Evolutionary conservation across 768 basidiomycete genomes (phyloP), one percentile per base, ranked within the genome.

Genomic region (Lactarius sanguifluus): DNA sequence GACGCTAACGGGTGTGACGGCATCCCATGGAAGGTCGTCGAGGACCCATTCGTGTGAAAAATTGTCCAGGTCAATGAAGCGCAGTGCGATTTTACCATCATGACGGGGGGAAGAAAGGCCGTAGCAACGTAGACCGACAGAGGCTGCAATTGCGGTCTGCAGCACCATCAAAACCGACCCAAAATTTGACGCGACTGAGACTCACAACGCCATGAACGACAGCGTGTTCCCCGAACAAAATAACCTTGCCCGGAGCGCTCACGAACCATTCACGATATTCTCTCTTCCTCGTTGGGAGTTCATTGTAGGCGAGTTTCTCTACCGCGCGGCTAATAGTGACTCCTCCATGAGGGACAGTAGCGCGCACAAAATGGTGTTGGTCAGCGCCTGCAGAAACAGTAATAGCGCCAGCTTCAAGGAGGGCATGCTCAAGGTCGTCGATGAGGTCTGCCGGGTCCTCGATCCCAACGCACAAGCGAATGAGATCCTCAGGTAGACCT

Each of bases 151-250:
- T 12, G 96, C 96, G 68, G 96, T 96, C 89, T 94, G 73, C 65
- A 45, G 13, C 1, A 67, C 60, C 61, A 38, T 65, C 56, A 69
- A 61, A 34, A 20, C 69, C 28, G 55, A 54, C 41, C 34, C 20
- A 13, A 66, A 30, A 40, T 41, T 40, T 57, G 57, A 30, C 34
- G 67, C 9, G 71, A 69, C 64, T 18, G 69, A 40, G 36, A 86
- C 92, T 82, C 75, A 95, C 94, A 59, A 94, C 90, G 62, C 97
- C 97, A 75, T 98, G 90, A 23, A 99, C 97, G 59, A 99, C 97
- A 20, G 97, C 96, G 77, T 99, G 97, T 78, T 99, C 97, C 57
- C 97, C 97, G 71, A 98, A 99, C 68, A 99, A 77, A 70, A 99
- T 98, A 65, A 98, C 92, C 75, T 99, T 99, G 30, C 97, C 97